phyloP scores from a whole-genome alignment of 1,284 basidiomycete species.

The Kwoniella shivajii region DNA sequence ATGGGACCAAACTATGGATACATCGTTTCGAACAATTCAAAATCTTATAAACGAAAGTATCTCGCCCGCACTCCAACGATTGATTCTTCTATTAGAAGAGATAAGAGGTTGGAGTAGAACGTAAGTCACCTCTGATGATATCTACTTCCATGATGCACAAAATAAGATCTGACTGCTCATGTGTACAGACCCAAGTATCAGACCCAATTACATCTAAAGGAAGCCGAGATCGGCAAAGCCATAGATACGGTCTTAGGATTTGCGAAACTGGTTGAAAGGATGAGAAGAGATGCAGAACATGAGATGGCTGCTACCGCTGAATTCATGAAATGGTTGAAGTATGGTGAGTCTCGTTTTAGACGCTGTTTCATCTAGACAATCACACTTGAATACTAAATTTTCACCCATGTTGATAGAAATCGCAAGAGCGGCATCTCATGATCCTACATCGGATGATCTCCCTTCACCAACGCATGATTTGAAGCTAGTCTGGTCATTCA shows the following conservation, averaged over 20 bases:
- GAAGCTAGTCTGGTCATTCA: slow-evolving; percentile 49
- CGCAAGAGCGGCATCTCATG: slow-evolving; percentile 22
- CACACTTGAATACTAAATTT: neutral
- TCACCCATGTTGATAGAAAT: slow-evolving; percentile 23
- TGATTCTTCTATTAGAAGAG: slow-evolving; percentile 46
- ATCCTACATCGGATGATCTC: slow-evolving; percentile 25
- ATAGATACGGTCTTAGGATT: slow-evolving; percentile 21
- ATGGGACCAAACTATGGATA: slow-evolving; percentile 44
- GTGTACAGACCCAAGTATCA: neutral
- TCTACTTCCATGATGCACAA: neutral
- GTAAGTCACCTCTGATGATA: slow-evolving; percentile 21
- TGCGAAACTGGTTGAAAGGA: slow-evolving; percentile 31
- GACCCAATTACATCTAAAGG: slow-evolving; percentile 10
- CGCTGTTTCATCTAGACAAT: neutral
- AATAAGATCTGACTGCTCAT: neutral
- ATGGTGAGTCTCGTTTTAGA: slow-evolving; percentile 32
- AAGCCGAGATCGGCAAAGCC: slow-evolving; percentile 6
- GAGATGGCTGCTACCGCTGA: slow-evolving; percentile 37
- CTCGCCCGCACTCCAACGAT: slow-evolving; percentile 41
- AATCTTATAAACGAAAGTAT: slow-evolving; percentile 43
- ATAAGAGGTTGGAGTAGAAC: slow-evolving; percentile 36
- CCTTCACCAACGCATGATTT: slow-evolving; percentile 37
- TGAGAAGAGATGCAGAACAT: slow-evolving; percentile 39
- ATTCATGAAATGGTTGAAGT: slow-evolving; percentile 50
- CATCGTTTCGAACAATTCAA: slow-evolving; percentile 34